Percentiles rank a stretch among this genome's conserved stretches.
These are phyloP conservation scores for Calocera cornea DNA, from an alignment of 768 basidiomycete genomes.

Conservation along the genomic window DNA sequence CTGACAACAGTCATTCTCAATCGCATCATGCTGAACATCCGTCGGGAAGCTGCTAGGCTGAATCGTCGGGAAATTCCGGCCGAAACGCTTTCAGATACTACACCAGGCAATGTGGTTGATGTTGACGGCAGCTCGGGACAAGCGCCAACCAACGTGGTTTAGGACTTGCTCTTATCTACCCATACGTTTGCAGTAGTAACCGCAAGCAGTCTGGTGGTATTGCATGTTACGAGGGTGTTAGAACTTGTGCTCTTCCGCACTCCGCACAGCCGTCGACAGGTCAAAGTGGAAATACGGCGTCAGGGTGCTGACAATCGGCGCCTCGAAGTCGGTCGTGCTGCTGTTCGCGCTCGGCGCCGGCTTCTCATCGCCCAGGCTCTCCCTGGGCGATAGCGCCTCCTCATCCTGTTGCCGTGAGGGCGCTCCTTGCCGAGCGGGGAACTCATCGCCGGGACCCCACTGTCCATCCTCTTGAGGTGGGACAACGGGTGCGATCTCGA, in stretches of 20 bases:
- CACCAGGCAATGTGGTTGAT: no score
- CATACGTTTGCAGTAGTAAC: no score
- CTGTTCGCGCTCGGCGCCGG: constrained; percentile 7
- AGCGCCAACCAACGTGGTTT: no score
- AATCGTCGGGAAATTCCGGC: no score
- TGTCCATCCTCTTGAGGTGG: constrained; percentile 29
- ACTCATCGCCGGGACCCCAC: constrained; percentile 25
- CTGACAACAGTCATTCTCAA: no score
- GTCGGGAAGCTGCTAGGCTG: no score
- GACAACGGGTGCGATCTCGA: constrained; percentile 69
- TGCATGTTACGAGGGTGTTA: no score
- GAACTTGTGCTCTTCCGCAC: constrained; percentile 36
- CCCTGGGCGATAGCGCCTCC: constrained; percentile 12
- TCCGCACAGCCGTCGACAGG: constrained; percentile 52
- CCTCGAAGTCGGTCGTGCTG: constrained; percentile 5
- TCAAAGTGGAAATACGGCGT: constrained; percentile 92
- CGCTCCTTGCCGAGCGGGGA: constrained; percentile 13
- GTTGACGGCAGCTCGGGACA: no score
- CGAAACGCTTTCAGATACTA: no score
- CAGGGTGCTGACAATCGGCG: constrained; percentile 22
- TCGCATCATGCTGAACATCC: no score
- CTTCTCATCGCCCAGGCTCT: constrained; percentile 11
- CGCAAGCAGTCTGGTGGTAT: no score
- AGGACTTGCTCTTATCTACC: no score
- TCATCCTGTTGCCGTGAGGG: constrained; percentile 13